Base-by-base conservation (phyloP, 2,329 filamentous ascomycete genomes). In the Trichoderma endophyticum region DNA sequence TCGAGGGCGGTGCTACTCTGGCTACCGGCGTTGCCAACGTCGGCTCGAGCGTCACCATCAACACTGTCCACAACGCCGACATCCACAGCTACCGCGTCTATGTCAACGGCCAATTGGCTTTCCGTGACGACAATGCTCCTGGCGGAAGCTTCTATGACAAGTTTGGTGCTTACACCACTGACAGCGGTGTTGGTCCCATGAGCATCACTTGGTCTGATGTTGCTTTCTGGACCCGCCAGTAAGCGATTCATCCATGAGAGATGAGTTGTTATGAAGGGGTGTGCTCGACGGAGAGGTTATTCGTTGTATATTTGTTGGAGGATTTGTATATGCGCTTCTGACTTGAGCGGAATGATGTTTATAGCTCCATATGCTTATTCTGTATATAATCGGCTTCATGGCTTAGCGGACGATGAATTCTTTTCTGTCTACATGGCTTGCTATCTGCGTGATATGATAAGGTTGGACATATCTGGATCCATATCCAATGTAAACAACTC, bases 71-170 rank as follows among this genome's bases (percentile, higher is more conserved):
- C 71, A 70, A 78, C 30, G 71, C 73, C 9, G 59, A 74, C 3
- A 65, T 59, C 14, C 68, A 72, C 24, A 72, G 73, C 39, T 74
- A 73, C 72, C 75, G 73, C 54, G 73, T 78, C 18, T 78, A 77
- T n/a, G 73, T 77, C 61, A 74, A 78, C 64, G 76, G 76, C 71
- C 63, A 73, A 24, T 68, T 75, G 62, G 62, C 70, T 39, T 77
- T 59, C 51, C 71, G 70, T 1, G 75, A 76, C 51, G 62, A 74
- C 21, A 73, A 70, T 21, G 75, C 75, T 14, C 76, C 76, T 1
- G 63, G 67, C 18, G 76, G 75, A n/a, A 73, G 71, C 70, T 77
- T 77, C 34, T 77, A 77, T 39, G 76, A 77, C 71, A 77, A 77
- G 68, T 65, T 75, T 51, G 76, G 76, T 36, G 76, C 76, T n/a